These are phyloP conservation scores for Leccinum variicolor DNA, from an alignment of 768 basidiomycete genomes.

Conservation along the genomic window DNA sequence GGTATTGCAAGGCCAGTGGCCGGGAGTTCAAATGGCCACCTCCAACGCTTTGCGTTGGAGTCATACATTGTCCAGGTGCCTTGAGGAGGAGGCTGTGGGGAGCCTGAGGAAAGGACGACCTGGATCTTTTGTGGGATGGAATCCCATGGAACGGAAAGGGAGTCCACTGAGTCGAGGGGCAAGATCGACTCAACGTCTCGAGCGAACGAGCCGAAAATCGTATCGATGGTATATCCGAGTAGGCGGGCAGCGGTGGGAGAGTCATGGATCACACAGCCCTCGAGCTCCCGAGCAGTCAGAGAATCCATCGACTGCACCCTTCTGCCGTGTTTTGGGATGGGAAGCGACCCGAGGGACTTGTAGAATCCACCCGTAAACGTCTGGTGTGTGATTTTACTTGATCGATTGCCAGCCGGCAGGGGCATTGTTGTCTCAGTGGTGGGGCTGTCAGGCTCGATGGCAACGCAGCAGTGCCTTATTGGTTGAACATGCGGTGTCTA, in stretches of 20 bases:
- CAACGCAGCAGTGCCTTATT: background rate
- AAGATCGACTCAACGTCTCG: background rate
- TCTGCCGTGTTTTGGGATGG: background rate
- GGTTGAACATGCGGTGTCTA: too few species aligned
- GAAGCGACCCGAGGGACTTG: background rate
- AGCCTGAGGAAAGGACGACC: background rate
- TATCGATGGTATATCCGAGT: background rate
- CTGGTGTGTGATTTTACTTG: background rate
- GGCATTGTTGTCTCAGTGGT: background rate
- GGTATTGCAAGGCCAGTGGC: background rate
- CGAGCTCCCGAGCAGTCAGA: background rate
- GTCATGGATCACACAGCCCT: background rate
- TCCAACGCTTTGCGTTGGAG: background rate
- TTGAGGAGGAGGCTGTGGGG: background rate
- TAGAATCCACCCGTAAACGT: background rate
- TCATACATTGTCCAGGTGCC: background rate
- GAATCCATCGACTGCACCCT: background rate
- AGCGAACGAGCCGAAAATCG: background rate
- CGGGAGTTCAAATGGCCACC: background rate
- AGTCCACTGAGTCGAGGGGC: background rate
- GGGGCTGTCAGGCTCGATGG: background rate
- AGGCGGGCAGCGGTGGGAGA: background rate
- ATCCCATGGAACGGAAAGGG: background rate
- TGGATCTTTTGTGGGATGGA: background rate
- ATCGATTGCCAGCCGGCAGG: background rate